Conservation (phyloP, 805 yeast species). For the Monosporozyma aerobia region DNA sequence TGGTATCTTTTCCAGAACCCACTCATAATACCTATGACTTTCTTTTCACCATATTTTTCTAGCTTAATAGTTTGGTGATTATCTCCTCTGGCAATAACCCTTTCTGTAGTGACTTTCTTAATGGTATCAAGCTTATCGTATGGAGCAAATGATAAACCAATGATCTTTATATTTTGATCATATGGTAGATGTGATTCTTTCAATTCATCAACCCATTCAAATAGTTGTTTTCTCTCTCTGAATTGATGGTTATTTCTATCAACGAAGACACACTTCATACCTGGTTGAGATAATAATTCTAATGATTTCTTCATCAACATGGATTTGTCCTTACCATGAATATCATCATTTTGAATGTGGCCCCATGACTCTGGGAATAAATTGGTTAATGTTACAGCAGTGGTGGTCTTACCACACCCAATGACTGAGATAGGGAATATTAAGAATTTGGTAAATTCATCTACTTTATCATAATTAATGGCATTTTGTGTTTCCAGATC, state of each 20-base stretch:
- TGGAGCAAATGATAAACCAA: constrained; percentile 62
- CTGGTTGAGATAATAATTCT: constrained; percentile 29
- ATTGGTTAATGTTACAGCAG: constrained; percentile 47
- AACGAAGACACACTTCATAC: constrained; percentile 45
- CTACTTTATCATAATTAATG: constrained; percentile 29
- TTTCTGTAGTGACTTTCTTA: constrained; percentile 43
- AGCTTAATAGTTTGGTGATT: constrained; percentile 77
- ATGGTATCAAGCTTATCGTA: constrained; percentile 31
- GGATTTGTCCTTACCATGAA: constrained; percentile 39
- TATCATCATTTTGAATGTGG: constrained; percentile 75
- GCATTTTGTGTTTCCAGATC: constrained; percentile 34
- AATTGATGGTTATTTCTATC: constrained; percentile 78
- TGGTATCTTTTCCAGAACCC: constrained; percentile 69
- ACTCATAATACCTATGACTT: constrained; percentile 54
- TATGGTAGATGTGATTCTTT: constrained; percentile 37
- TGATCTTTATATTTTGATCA: constrained; percentile 41
- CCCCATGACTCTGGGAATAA: constrained; percentile 54
- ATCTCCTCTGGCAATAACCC: constrained; percentile 69
- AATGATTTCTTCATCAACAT: constrained; percentile 42
- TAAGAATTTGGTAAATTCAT: constrained; percentile 43
- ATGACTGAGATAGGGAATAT: constrained; percentile 80
- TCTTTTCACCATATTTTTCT: constrained; percentile 35
- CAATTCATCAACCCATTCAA: constrained; percentile 40
- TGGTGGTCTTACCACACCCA: constrained; percentile 93
- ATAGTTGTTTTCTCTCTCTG: constrained; percentile 59